Percentiles rank a stretch among this genome's conserved stretches.
phyloP scores from a whole-genome alignment of 257 asterid genomes.

The Gardenia jasminoides region DNA sequence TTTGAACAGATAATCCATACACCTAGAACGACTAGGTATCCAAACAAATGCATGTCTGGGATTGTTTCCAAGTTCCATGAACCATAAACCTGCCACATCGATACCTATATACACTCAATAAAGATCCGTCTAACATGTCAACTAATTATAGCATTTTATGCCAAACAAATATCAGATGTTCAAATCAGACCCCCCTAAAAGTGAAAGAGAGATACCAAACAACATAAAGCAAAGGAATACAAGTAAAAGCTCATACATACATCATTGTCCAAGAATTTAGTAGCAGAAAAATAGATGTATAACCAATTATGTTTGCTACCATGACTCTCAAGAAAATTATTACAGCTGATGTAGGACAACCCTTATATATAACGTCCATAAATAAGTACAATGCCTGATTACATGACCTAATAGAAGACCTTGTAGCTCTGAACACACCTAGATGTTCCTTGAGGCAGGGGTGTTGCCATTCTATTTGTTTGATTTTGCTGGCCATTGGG shows the following conservation, averaged over 20 bases:
- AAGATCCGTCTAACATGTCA: neutral
- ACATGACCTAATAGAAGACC: slow-evolving; percentile 73
- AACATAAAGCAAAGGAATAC: slow-evolving; percentile 14
- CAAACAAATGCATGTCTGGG: neutral
- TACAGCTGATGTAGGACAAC: slow-evolving; percentile 52
- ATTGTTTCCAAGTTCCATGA: slow-evolving; percentile 1
- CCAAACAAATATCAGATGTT: slow-evolving; percentile 2
- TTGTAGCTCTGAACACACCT: slow-evolving; percentile 91
- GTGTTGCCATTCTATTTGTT: slow-evolving; percentile 57
- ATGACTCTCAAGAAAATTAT: slow-evolving; percentile 27
- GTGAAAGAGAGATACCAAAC: neutral
- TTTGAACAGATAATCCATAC: no score
- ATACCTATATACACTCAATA: neutral
- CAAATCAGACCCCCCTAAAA: slow-evolving; percentile 11
- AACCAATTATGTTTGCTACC: slow-evolving; percentile 35
- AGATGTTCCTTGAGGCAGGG: slow-evolving; percentile 97
- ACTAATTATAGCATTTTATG: neutral
- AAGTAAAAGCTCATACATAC: slow-evolving; percentile 34
- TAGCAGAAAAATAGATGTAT: slow-evolving; percentile 29
- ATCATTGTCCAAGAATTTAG: slow-evolving; percentile 40
- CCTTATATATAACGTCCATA: slow-evolving; percentile 40
- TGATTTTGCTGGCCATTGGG: slow-evolving; percentile 64
- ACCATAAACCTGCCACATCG: neutral
- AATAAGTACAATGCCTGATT: slow-evolving; percentile 53
- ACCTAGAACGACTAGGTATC: neutral